Percentiles rank a stretch among this genome's conserved stretches.
Conservation (phyloP, 2,329 filamentous ascomycete genomes). For the Colletotrichum agaves region DNA sequence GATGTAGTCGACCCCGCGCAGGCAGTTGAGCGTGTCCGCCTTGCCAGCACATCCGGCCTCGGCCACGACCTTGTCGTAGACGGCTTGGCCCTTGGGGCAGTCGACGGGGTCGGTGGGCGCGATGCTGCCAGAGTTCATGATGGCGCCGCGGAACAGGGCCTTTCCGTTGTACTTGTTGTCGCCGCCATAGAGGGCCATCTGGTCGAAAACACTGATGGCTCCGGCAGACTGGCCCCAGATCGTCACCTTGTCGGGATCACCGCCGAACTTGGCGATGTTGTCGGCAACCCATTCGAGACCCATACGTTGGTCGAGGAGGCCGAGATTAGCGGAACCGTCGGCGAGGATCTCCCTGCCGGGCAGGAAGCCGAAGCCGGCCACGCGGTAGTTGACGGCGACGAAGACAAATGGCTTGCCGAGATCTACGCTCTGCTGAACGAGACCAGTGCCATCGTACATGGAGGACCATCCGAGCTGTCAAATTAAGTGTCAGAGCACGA, state of each 20-base stretch:
- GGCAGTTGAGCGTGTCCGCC: slow-evolving; percentile 62
- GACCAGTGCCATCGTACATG: slow-evolving; percentile 50
- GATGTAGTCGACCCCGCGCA: slow-evolving; percentile 63
- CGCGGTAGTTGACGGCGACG: slow-evolving; percentile 73
- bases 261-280: slow-evolving; percentile 73
- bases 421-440: slow-evolving; percentile 48
- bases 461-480: slow-evolving; percentile 44
- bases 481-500: background rate
- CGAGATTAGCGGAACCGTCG: slow-evolving; percentile 68
- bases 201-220: slow-evolving; percentile 70
- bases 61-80: slow-evolving; percentile 63
- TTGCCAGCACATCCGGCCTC: slow-evolving; percentile 64
- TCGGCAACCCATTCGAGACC: slow-evolving; percentile 72
- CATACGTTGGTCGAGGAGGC: slow-evolving; percentile 69
- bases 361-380: slow-evolving; percentile 71
- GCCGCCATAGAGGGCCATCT: slow-evolving; percentile 70
- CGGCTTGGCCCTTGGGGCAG: slow-evolving; percentile 63
- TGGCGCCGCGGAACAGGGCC: slow-evolving; percentile 70
- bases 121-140: slow-evolving; percentile 70
- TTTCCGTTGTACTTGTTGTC: slow-evolving; percentile 72
- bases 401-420: slow-evolving; percentile 68
- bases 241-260: slow-evolving; percentile 71
- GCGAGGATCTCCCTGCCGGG: slow-evolving; percentile 64
- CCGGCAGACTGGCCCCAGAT: slow-evolving; percentile 73
- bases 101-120: slow-evolving; percentile 64